phyloP scores from a whole-genome alignment of 768 basidiomycete genomes.

The Psilocybe azurescens region DNA sequence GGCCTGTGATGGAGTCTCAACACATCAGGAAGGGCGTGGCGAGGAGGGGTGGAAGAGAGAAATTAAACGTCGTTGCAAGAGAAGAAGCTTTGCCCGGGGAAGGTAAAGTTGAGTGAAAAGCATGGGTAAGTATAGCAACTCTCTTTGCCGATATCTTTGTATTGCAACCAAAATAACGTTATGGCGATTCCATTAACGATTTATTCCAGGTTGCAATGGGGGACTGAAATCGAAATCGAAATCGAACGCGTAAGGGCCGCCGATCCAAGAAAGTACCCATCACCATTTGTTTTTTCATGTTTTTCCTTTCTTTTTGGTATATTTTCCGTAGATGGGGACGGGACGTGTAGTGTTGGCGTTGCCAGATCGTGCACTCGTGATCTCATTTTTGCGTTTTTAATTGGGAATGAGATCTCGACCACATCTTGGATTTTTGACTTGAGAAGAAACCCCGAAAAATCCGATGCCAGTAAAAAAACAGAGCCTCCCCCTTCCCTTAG shows the following conservation, averaged over 20 bases:
- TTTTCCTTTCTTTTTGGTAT: constrained; percentile 16
- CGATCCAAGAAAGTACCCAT: constrained; percentile 20
- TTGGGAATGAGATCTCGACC: constrained; percentile 23
- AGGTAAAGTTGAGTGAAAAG: constrained; percentile 20
- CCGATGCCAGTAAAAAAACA: constrained; percentile 13
- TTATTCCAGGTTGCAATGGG: constrained; percentile 26
- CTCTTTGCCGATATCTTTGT: constrained; percentile 34
- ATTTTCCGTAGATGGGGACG: constrained; percentile 19
- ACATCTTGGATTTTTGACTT: constrained; percentile 3
- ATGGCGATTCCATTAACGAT: constrained; percentile 34
- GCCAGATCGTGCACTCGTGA: constrained; percentile 27
- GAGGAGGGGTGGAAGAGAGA: constrained; percentile 23
- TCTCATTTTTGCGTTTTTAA: constrained; percentile 13
- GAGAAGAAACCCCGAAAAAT: constrained; percentile 29
- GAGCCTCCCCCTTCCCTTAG: not conserved
- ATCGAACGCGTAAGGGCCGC: constrained; percentile 27
- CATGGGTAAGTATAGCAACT: constrained; percentile 35
- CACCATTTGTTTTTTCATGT: not conserved
- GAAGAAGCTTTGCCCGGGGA: constrained; percentile 27
- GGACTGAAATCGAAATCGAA: not conserved
- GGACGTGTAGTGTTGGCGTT: constrained; percentile 19
- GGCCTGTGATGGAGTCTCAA: constrained; percentile 47
- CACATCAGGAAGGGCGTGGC: constrained; percentile 41
- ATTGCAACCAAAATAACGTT: constrained; percentile 38
- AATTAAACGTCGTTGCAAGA: constrained; percentile 25